Conservation (phyloP, 495 filamentous ascomycete species). For the Cudoniella acicularis region DNA sequence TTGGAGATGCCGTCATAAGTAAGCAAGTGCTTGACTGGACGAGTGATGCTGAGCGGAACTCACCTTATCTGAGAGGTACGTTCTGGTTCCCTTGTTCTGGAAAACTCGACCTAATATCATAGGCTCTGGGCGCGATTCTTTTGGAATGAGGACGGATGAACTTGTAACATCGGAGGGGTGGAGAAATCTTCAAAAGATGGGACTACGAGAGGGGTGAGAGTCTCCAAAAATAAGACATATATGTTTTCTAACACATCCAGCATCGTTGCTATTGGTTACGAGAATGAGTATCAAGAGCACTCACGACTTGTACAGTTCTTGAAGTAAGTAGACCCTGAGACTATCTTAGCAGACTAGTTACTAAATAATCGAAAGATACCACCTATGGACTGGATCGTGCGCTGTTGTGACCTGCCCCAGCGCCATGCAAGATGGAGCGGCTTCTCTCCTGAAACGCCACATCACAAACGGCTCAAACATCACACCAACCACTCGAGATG, state of each 20-base stretch:
- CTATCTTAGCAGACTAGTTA: not conserved
- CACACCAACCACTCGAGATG: conserved; percentile 13
- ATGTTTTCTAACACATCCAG: conserved; percentile 16
- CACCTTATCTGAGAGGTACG: not conserved
- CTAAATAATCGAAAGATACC: conserved; percentile 36
- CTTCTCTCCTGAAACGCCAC: conserved; percentile 54
- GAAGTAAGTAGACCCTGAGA: conserved; percentile 33
- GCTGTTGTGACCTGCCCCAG: conserved; percentile 63
- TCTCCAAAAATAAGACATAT: not conserved
- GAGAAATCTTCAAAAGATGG: conserved; percentile 52
- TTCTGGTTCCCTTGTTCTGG: too few relatives aligned
- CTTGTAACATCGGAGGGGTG: conserved; percentile 56
- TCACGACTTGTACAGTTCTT: conserved; percentile 51
- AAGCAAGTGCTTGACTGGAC: not conserved
- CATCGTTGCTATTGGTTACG: conserved; percentile 52
- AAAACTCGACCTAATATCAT: not conserved
- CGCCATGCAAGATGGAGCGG: conserved; percentile 69
- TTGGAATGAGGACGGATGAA: conserved; percentile 42
- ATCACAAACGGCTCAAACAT: conserved; percentile 27
- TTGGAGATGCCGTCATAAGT: not conserved
- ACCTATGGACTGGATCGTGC: conserved; percentile 60
- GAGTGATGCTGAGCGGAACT: not conserved
- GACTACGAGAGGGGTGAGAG: conserved; percentile 35
- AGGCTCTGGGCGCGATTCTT: conserved; percentile 39
- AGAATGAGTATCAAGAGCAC: conserved; percentile 39